Percentiles rank a stretch among this genome's conserved stretches.
Conservation (phyloP, 2,329 filamentous ascomycete genomes). For the Trichoderma sp. region DNA sequence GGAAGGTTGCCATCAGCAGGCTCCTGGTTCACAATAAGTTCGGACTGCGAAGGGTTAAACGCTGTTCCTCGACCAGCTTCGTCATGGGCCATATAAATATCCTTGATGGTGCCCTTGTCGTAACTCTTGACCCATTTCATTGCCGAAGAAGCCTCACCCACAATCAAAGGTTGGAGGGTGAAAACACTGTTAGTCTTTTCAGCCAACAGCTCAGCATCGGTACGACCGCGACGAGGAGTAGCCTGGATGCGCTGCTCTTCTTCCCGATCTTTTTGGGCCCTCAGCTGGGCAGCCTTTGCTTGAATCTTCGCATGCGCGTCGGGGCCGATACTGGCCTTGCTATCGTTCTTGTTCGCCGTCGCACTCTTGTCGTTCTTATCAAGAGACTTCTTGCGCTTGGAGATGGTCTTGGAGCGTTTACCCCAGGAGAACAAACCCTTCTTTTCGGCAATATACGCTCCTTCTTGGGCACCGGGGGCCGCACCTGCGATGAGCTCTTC, state of each 20-base stretch:
- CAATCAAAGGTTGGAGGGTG: conserved; percentile 81
- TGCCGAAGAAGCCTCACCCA: conserved; percentile 85
- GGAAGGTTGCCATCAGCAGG: conserved; percentile 33
- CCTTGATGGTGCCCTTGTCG: conserved; percentile 83
- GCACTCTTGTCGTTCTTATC: conserved; percentile 51
- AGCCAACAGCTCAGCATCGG: conserved; percentile 59
- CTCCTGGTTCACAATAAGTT: conserved; percentile 38
- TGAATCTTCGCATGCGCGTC: conserved; percentile 95
- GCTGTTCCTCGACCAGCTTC: conserved; percentile 69
- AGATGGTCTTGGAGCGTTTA: conserved; percentile 63
- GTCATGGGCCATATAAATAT: conserved; percentile 79
- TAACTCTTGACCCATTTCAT: conserved; percentile 98
- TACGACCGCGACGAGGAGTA: conserved; percentile 55
- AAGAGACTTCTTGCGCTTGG: conserved; percentile 67
- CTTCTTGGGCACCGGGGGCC: conserved; percentile 78
- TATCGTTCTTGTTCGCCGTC: conserved; percentile 52
- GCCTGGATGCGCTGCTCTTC: conserved; percentile 49
- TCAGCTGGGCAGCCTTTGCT: conserved; percentile 82
- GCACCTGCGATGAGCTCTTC: conserved; percentile 97
- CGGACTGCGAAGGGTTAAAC: conserved; percentile 43
- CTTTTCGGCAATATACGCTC: conserved; percentile 92
- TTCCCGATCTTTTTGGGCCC: conserved; percentile 69
- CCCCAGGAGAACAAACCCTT: conserved; percentile 92
- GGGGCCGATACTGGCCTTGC: conserved; percentile 82
- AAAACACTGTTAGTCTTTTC: conserved; percentile 88